phyloP scores from a whole-genome alignment of 1,139 yeast species.

The Candida sanyaensis region DNA sequence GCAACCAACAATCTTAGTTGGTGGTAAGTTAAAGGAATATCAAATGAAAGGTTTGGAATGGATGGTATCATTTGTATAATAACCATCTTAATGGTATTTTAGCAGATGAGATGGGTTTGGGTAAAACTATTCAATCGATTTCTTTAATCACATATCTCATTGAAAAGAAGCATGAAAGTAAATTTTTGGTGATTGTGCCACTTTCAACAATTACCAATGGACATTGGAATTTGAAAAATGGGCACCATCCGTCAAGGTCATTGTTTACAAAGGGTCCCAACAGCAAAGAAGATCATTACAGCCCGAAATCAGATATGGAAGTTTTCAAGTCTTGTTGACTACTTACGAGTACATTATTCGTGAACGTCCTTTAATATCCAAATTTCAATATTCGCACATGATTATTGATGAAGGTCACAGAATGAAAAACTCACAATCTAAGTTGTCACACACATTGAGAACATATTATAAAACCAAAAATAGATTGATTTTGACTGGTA shows the following conservation, averaged over 20 bases:
- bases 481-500: slow-evolving; percentile 81
- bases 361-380: slow-evolving; percentile 67
- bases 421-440: slow-evolving; percentile 82
- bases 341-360: slow-evolving; percentile 80
- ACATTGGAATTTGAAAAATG: slow-evolving; percentile 81
- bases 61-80: slow-evolving; percentile 95
- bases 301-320: slow-evolving; percentile 60
- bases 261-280: slow-evolving; percentile 78
- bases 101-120: slow-evolving; percentile 98
- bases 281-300: slow-evolving; percentile 66
- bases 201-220: slow-evolving; percentile 82
- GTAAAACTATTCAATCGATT: slow-evolving; percentile 95
- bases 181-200: slow-evolving; percentile 65
- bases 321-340: slow-evolving; percentile 74
- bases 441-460: slow-evolving; percentile 69
- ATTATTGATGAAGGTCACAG: slow-evolving; percentile 90
- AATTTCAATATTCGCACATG: slow-evolving; percentile 81
- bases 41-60: slow-evolving; percentile 93
- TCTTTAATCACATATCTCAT: slow-evolving; percentile 84
- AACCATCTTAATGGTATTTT: slow-evolving; percentile 92
- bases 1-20: slow-evolving; percentile 71
- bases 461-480: slow-evolving; percentile 72
- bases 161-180: slow-evolving; percentile 87
- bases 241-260: slow-evolving; percentile 74
- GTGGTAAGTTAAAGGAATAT: slow-evolving; percentile 91